A percentile compares a stretch with the other conserved stretches of the same genome.
Conservation (phyloP, 1,284 basidiomycete species). For the Fomitopsis schrenkii region DNA sequence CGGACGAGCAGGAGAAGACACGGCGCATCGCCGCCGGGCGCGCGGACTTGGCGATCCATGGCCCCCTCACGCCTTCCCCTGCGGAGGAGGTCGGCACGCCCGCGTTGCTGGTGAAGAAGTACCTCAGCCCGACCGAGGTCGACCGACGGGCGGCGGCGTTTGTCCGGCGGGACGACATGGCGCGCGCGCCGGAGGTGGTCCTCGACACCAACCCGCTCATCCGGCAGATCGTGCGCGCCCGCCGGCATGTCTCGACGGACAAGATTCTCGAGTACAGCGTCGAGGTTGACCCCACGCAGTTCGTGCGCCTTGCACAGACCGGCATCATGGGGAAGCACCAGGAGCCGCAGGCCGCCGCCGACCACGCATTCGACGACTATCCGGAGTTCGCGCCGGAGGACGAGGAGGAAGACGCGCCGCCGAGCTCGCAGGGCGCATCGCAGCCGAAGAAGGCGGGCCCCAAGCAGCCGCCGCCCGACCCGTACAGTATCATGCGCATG, state of each 20-base stretch:
- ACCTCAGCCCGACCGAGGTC: conserved; percentile 23
- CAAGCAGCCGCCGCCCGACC: conserved; percentile 26
- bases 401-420: too few species aligned
- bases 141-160: conserved; percentile 32
- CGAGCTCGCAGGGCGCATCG: neutral
- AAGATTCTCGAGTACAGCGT: conserved; percentile 39
- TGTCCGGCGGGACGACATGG: conserved; percentile 24
- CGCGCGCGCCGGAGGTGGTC: conserved; percentile 3
- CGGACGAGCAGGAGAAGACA: conserved; percentile 31
- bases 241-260: conserved; percentile 39
- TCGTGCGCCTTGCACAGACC: conserved; percentile 33
- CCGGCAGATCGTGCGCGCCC: conserved; percentile 27
- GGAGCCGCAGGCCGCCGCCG: conserved; percentile 16
- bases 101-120: conserved; percentile 12
- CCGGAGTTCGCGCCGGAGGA: neutral
- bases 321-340: conserved; percentile 36
- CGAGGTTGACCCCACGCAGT: conserved; percentile 35
- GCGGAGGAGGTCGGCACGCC: conserved; percentile 32
- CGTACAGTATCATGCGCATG: conserved; percentile 30
- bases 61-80: conserved; percentile 14
- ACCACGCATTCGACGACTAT: conserved; percentile 14
- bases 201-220: conserved; percentile 30
- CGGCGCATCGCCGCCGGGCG: conserved; percentile 17
- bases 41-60: conserved; percentile 18
- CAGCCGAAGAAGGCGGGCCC: conserved; percentile 10